phyloP scores from a whole-genome alignment of 495 filamentous ascomycete species.

The Immersiella caudata region DNA sequence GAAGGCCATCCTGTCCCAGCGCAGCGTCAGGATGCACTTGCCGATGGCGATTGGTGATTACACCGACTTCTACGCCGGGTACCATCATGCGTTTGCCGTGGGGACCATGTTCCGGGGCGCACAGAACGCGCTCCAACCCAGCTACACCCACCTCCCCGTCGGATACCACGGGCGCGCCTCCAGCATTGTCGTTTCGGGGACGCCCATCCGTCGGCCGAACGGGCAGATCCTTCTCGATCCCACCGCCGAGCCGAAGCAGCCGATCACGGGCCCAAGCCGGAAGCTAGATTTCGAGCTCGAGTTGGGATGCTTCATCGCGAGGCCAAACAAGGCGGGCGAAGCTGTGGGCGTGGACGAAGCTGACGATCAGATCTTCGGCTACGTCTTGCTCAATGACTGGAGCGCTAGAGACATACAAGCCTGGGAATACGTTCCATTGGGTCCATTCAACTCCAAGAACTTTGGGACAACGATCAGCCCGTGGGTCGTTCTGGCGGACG shows the following conservation, averaged over 20 bases:
- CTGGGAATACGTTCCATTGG: constrained; percentile 87
- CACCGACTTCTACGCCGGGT: constrained; percentile 95
- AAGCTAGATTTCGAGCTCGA: constrained; percentile 88
- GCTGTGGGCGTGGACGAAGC: constrained; percentile 63
- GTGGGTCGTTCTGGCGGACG: constrained; percentile 87
- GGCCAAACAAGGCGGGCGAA: constrained; percentile 66
- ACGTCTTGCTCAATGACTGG: constrained; percentile 95
- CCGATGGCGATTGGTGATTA: constrained; percentile 94
- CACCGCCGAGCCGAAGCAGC: constrained; percentile 56
- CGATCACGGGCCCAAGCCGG: constrained; percentile 64
- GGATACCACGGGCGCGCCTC: constrained; percentile 87
- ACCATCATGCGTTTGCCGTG: constrained; percentile 84
- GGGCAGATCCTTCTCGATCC: constrained; percentile 79
- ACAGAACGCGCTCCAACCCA: constrained; percentile 79
- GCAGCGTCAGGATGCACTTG: constrained; percentile 69
- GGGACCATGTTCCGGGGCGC: constrained; percentile 81
- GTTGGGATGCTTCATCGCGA: constrained; percentile 78
- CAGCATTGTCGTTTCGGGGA: constrained; percentile 76
- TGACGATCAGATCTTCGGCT: constrained; percentile 78
- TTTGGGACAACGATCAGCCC: constrained; percentile 87
- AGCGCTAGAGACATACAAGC: constrained; percentile 86
- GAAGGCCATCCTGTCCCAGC: constrained; percentile 51
- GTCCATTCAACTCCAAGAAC: constrained; percentile 91
- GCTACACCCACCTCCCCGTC: constrained; percentile 88
- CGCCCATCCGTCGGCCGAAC: constrained; percentile 66